phyloP scores from a whole-genome alignment of 495 filamentous ascomycete species.

The Lophiotrema nucula region DNA sequence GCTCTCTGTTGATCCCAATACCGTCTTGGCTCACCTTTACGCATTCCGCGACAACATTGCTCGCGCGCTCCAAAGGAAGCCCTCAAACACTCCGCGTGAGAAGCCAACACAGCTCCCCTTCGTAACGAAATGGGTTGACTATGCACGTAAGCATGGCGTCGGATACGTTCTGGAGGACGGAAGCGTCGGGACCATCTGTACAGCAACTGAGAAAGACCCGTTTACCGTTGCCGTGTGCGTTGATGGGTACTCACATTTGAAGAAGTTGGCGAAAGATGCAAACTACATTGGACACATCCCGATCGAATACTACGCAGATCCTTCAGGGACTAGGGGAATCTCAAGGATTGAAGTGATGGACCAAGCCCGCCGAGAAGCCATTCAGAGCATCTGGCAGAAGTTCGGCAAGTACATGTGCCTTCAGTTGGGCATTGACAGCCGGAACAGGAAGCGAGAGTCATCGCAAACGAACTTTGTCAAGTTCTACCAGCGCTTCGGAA shows the following conservation, averaged over 20 bases:
- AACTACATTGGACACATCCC: slow-evolving; percentile 62
- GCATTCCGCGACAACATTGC: slow-evolving; percentile 40
- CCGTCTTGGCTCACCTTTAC: slow-evolving; percentile 36
- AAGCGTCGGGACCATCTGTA: slow-evolving; percentile 40
- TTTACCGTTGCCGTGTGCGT: slow-evolving; percentile 39
- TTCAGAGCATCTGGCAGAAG: slow-evolving; percentile 78
- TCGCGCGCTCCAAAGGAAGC: slow-evolving; percentile 34
- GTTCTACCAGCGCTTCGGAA: slow-evolving; percentile 85
- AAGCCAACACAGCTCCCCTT: slow-evolving; percentile 36
- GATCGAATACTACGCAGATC: slow-evolving; percentile 81
- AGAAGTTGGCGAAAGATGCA: slow-evolving; percentile 54
- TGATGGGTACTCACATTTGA: slow-evolving; percentile 53
- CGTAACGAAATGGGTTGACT: slow-evolving; percentile 45
- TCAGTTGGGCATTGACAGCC: slow-evolving; percentile 51
- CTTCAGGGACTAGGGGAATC: slow-evolving; percentile 60
- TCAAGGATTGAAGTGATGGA: slow-evolving; percentile 56
- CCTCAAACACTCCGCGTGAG: slow-evolving; percentile 2
- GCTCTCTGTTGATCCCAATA: slow-evolving; percentile 35
- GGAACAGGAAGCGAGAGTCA: slow-evolving; percentile 39
- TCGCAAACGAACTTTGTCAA: slow-evolving; percentile 59
- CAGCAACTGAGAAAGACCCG: slow-evolving; percentile 30
- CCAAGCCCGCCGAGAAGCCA: slow-evolving; percentile 64
- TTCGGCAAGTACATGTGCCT: slow-evolving; percentile 93
- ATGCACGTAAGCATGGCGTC: slow-evolving; percentile 43
- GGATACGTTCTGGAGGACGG: slow-evolving; percentile 44